Evolutionary conservation across 1,284 basidiomycete species (phyloP), one percentile per base, ranked within the genome.

Genomic region (Austropuccinia psidii): DNA sequence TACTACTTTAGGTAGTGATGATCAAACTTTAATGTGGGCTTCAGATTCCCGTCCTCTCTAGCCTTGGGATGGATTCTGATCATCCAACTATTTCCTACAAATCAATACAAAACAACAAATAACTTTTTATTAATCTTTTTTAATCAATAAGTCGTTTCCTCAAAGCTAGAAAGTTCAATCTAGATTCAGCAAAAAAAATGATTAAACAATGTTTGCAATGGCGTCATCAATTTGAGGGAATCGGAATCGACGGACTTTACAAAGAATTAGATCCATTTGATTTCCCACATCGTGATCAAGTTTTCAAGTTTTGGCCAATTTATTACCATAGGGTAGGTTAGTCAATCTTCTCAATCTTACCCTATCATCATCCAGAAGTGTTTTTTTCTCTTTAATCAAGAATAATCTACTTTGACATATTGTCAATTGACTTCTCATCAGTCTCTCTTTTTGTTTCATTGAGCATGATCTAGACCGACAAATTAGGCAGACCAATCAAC

Each of bases 301-400:
- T 75, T 24, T 66, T 74, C 35, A 37, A 75, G 41, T 74, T 74
- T 43, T 75, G 75, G 75, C 75, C 75, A 35, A 73, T 75, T 27
- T 75, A 61, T 57, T 74, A 67, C 41, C 69, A 73, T 55, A 29
- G 49, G 35, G 69, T 73, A 55, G 54, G 29, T 43, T 35, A 37
- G 15, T 33, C 29, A 17, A 29, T 21, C 3, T 49, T 45, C 37
- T n/a, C 4, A 37, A 35, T 55, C 17, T 17, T 27, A 27, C n/a
- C 3, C n/a, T n/a, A n/a, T n/a, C n/a, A 11, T 52, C 9, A 31
- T 33, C 31, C 13, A 58, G 6, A 29, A 4, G 27, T 27, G 4
- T 24, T 11, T 41, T 64, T 2, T 43, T 64, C n/a, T 58, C 29
- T 31, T 58, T 35, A n/a, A n/a, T n/a, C n/a, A n/a, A n/a, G n/a